Conservation (phyloP, 306 rosid species). For the Inga oerstediana region DNA sequence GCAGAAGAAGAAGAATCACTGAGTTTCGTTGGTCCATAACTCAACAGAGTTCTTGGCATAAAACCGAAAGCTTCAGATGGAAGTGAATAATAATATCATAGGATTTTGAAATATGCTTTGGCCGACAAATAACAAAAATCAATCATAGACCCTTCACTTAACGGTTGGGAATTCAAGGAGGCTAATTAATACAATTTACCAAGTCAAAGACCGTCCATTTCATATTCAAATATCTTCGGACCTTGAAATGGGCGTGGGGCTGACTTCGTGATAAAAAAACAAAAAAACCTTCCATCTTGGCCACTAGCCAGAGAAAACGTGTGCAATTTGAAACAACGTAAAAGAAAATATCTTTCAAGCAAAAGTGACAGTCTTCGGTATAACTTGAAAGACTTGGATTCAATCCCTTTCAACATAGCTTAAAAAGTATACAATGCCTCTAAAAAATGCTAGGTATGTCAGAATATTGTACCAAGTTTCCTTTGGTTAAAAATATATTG, state of each 20-base stretch:
- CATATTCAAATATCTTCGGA: background rate
- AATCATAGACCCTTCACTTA: background rate
- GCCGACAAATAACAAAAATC: background rate
- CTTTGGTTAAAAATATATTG: no score
- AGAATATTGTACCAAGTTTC: no score
- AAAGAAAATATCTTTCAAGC: background rate
- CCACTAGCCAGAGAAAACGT: constrained; percentile 1
- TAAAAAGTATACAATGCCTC: no score
- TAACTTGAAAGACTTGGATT: no score
- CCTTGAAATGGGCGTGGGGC: background rate
- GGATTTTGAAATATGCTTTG: background rate
- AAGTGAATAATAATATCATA: constrained; percentile 8
- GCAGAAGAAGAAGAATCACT: constrained; percentile 35
- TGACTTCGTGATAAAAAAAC: background rate
- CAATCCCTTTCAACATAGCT: no score
- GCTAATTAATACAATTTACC: constrained; percentile 38
- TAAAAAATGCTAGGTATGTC: no score
- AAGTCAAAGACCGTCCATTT: constrained; percentile 32
- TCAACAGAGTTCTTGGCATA: background rate
- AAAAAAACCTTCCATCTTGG: background rate
- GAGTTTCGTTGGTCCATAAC: constrained; percentile 35
- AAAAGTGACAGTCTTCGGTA: background rate
- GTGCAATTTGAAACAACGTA: background rate
- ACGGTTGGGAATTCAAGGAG: constrained; percentile 9
- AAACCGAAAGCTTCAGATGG: background rate